Evolutionary conservation across 768 basidiomycete species (phyloP).

Genomic region (Clathrus columnatus): DNA sequence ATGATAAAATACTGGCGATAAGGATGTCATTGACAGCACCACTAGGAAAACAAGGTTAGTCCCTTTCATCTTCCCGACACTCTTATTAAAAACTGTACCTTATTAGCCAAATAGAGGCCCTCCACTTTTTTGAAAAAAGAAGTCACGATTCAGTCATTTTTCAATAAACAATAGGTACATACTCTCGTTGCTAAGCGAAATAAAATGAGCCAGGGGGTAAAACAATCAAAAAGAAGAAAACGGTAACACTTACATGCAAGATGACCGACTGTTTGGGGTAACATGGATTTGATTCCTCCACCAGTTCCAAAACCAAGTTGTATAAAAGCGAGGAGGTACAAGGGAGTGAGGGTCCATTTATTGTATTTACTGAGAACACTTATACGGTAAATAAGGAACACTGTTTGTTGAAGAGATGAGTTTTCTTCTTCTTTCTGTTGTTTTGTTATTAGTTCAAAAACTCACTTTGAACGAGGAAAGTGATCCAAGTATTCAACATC

Average conservation of each 20-base stretch:
- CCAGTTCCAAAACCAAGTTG: constrained; percentile 6
- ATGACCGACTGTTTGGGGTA: constrained; percentile 1
- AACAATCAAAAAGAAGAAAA: neutral
- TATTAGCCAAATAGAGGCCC: constrained; percentile 6
- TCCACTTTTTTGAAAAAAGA: constrained; percentile 1
- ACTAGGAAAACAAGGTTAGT: neutral
- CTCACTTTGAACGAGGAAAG: constrained; percentile 6
- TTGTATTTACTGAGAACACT: constrained; percentile 3
- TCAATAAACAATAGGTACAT: neutral
- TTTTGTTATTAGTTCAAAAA: neutral
- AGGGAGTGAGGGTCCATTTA: neutral
- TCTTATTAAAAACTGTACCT: neutral
- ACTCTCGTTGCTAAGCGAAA: constrained; percentile 1
- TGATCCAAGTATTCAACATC: constrained; percentile 9
- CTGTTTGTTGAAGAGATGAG: neutral
- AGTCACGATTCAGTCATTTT: neutral
- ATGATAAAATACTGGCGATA: neutral
- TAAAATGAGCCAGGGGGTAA: neutral
- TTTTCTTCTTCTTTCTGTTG: too few species aligned
- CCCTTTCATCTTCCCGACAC: neutral
- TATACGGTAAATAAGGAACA: constrained; percentile 3
- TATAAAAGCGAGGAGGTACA: constrained; percentile 1
- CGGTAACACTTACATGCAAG: constrained; percentile 2
- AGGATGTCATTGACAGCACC: constrained; percentile 7
- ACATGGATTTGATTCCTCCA: constrained; percentile 4